Conservation (phyloP, 2,329 filamentous ascomycete species). For the Dendryphion nanum region DNA sequence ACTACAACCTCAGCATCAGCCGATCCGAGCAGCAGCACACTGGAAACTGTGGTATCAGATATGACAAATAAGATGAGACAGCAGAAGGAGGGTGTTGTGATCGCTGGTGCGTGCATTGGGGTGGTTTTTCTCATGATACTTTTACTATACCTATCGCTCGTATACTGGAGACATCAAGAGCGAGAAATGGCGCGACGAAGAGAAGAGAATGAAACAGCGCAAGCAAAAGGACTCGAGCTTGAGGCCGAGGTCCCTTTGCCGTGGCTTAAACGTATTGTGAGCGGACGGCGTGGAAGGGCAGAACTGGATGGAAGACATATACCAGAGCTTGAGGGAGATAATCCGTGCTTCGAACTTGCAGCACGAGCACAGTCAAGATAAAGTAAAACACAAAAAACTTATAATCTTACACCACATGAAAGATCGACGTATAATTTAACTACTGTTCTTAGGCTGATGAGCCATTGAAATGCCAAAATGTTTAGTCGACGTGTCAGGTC, state of each 20-base stretch:
- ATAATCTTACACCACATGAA: too few relatives aligned
- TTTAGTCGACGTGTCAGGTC: too few relatives aligned
- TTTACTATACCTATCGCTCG: neutral
- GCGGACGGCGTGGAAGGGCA: neutral
- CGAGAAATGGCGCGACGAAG: neutral
- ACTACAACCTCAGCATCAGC: neutral
- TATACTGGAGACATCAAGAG: neutral
- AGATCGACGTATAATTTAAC: too few relatives aligned
- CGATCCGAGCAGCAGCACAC: too few relatives aligned
- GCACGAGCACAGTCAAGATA: too few relatives aligned
- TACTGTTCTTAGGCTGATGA: too few relatives aligned
- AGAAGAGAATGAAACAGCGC: neutral
- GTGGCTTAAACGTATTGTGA: neutral
- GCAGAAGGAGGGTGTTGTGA: too few relatives aligned
- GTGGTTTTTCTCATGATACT: neutral
- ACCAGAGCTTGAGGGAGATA: neutral
- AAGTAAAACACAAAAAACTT: too few relatives aligned
- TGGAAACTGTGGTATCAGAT: too few relatives aligned
- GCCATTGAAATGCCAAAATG: too few relatives aligned
- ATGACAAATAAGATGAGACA: too few relatives aligned
- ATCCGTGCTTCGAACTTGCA: neutral
- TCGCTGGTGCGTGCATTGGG: too few relatives aligned
- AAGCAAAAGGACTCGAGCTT: neutral
- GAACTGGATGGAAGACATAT: neutral
- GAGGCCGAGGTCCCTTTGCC: neutral